Base-by-base conservation (phyloP, 148 eudicot species). In the Cornus controversa region DNA sequence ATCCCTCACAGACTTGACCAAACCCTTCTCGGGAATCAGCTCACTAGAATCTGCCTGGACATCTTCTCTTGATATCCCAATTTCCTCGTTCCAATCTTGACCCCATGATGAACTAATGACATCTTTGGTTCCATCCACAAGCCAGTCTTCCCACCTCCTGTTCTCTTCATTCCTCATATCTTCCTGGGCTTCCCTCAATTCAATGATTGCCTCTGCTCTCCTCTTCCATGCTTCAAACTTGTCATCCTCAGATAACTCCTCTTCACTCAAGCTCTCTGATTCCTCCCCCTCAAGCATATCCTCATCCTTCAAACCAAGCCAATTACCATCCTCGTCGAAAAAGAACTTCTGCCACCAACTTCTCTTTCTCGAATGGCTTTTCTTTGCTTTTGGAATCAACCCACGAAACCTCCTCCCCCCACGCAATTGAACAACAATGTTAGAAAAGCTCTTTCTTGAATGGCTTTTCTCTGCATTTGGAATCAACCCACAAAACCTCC, bases 121-220 rank as follows among this genome's bases (percentile, higher is more conserved):
- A 75, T 77, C 82, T 72, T 73, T 75, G 36, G 77, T 82, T 13
- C 71, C 90, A 18, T 87, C 87, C 72, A 90, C 87, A 79, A 96
- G 77, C 99, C 99, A 96, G 82, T 96, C 99, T 78, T 96, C 99
- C 99, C 99, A 96, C 83, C 82, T 80, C 79, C 97, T 86, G 70
- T 74, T 84, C 89, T 96, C 98, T 77, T 93, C 91, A 82, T 96
- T 96, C 87, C 77, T 87, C 72, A 83, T 69, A 66, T 89, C 94
- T 63, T 93, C 95, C 70, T 89, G 95, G 47, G 93, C 98, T 84
- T 96, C 98, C 83, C 95, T 92, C 74, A 96, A 70, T 74, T 96
- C 99, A 9, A 89, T 78, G 45, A 96, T 90, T 24, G 97, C 95
- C 91, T 96, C 99, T 0, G 97, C 99, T 66, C 99, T 86, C 78